Conservation (phyloP, 768 basidiomycete species). For the Exidia glandulosa region DNA sequence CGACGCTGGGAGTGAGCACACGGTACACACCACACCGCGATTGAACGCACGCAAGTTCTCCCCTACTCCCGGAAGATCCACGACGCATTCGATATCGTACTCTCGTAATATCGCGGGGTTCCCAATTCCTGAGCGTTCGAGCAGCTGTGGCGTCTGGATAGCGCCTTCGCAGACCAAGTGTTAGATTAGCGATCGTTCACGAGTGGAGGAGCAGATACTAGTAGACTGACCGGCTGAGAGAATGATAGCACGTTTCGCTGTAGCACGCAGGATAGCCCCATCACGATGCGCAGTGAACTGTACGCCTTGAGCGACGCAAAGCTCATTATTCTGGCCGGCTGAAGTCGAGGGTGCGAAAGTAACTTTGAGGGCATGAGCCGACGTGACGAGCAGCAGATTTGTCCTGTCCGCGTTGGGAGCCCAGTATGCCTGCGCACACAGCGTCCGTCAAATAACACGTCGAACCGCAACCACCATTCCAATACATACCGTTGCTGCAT, state of each 20-base stretch:
- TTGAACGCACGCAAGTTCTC: constrained; percentile 26
- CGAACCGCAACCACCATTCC: not conserved
- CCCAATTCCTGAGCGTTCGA: constrained; percentile 30
- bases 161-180: not conserved
- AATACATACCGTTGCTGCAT: not conserved
- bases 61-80: constrained; percentile 33
- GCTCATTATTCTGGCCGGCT: not conserved
- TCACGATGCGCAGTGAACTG: not conserved
- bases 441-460: too few relatives aligned
- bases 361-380: constrained; percentile 1
- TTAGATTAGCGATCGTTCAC: not conserved
- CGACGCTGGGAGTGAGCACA: constrained; percentile 6
- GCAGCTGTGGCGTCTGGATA: constrained; percentile 21
- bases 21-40: constrained; percentile 1
- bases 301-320: not conserved
- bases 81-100: constrained; percentile 17
- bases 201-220: not conserved
- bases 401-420: not conserved
- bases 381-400: constrained; percentile 3
- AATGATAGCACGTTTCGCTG: constrained; percentile 3
- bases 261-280: not conserved
- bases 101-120: constrained; percentile 17
- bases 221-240: not conserved
- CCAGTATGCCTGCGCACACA: not conserved
- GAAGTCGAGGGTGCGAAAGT: not conserved